Evolutionary conservation across 1,284 basidiomycete genomes (phyloP).

Genomic region (Cystobasidium slooffiae): DNA sequence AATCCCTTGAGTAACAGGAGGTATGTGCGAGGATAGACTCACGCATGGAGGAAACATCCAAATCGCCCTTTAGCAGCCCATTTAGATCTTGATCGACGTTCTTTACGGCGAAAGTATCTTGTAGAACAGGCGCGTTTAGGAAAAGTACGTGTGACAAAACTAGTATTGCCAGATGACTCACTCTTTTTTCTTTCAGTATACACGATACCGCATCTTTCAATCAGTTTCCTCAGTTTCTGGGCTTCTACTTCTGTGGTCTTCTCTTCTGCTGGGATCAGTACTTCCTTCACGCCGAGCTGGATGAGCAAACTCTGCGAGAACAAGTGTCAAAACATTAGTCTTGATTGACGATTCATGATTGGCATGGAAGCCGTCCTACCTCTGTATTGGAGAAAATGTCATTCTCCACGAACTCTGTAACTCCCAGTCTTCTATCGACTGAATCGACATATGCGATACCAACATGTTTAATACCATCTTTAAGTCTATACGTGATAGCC

Average conservation of each 20-base stretch:
- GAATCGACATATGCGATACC: constrained; percentile 65
- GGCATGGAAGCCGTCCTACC: constrained; percentile 60
- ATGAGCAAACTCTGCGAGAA: constrained; percentile 68
- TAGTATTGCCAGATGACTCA: constrained; percentile 57
- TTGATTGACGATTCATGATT: not conserved
- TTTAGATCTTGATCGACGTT: constrained; percentile 84
- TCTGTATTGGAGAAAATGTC: constrained; percentile 96
- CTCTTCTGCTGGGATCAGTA: constrained; percentile 64
- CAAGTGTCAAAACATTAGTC: not conserved
- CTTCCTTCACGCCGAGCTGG: constrained; percentile 96
- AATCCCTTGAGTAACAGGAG: not conserved
- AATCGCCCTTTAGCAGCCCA: constrained; percentile 68
- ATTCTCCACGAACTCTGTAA: constrained; percentile 92
- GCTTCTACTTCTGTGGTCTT: constrained; percentile 74
- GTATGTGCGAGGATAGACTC: constrained; percentile 45
- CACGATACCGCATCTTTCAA: constrained; percentile 89
- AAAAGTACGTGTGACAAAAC: not conserved
- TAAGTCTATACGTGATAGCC: constrained; percentile 78
- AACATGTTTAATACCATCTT: constrained; percentile 61
- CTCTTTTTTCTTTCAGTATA: constrained; percentile 85
- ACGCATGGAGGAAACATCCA: constrained; percentile 61
- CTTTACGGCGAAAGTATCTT: constrained; percentile 81
- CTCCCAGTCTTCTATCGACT: constrained; percentile 61
- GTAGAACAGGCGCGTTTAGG: constrained; percentile 13
- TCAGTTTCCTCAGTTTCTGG: constrained; percentile 76